Evolutionary conservation across 257 asterid genomes (phyloP), one percentile per base, ranked within the genome.

Genomic region (Ophiorrhiza pumila): DNA sequence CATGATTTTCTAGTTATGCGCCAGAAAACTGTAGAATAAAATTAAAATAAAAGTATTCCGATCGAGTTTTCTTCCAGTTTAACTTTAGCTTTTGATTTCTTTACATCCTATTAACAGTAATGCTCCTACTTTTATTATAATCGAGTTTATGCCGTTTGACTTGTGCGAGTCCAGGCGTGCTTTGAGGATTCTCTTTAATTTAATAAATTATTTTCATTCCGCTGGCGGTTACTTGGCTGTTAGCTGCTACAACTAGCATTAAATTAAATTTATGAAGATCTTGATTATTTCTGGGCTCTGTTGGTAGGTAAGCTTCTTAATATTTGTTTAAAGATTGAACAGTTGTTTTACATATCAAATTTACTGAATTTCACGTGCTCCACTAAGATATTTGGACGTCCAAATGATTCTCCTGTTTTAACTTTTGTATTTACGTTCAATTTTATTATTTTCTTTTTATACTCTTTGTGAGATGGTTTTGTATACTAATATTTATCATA

Each of bases 81-180:
- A 39, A 20, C 7, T 35, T 37, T n/a, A 6, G 42, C 61, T 12
- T 9, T 52, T 52, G 63, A 27, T 20, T 50, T 13, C 14, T 13
- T 23, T 63, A 18, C 50, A 37, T 15, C 12, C 20, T 2, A 10
- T 35, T 45, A 37, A 27, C 20, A 39, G 1, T 35, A n/a, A 22
- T 50, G n/a, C 32, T 41, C 73, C 49, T 22, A 20, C 20, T 69
- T 12, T 32, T 13, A 45, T 60, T 34, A 29, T 73, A 56, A 22
- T 67, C 22, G 29, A 55, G 22, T 69, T 35, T 68, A 61, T 46
- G 47, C 59, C 18, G 31, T 53, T 71, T 69, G 75, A 70, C 71
- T 69, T 62, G 71, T 22, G 37, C 49, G 20, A 27, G 74, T 65
- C 75, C 60, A 12, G 61, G 41, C 9, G 76, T 52, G 76, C 15